These are phyloP conservation scores for Arthroderma sp. DNA, from an alignment of 2,329 filamentous ascomycete species.

Conservation along the genomic window DNA sequence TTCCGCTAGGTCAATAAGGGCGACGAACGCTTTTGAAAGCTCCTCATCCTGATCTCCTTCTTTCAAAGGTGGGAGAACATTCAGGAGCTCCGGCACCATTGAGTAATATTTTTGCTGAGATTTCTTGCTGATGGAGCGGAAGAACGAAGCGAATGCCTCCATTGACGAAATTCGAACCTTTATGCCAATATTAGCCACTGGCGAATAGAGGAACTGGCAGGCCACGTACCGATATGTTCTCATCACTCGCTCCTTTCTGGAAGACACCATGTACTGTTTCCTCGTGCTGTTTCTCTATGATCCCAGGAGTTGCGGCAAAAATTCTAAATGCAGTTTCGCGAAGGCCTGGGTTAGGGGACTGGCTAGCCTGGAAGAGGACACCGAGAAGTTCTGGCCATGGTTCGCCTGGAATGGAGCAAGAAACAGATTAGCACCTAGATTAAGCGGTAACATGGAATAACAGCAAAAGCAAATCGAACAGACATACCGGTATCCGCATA, in stretches of 20 bases:
- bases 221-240: conserved; percentile 53
- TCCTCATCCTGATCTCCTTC: conserved; percentile 82
- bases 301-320: conserved; percentile 84
- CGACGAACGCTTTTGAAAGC: conserved; percentile 75
- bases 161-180: conserved; percentile 85
- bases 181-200: background rate
- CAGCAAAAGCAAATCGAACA: conserved; percentile 2
- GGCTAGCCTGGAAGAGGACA: conserved; percentile 78
- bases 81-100: conserved; percentile 80
- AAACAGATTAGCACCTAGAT: conserved; percentile 5
- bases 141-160: conserved; percentile 94
- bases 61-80: conserved; percentile 87
- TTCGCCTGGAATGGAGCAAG: conserved; percentile 44
- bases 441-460: background rate
- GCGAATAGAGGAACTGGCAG: background rate
- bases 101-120: conserved; percentile 74
- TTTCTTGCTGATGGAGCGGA: conserved; percentile 80
- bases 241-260: conserved; percentile 81
- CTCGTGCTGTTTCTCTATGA: conserved; percentile 93
- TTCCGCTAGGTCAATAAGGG: conserved; percentile 88
- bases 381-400: conserved; percentile 82
- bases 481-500: conserved; percentile 78
- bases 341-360: conserved; percentile 67
- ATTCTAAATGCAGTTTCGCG: conserved; percentile 90
- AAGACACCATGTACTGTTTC: conserved; percentile 82